These are phyloP conservation scores for Claviceps paspali DNA, from an alignment of 2,329 filamentous ascomycete genomes.

Conservation along the genomic window DNA sequence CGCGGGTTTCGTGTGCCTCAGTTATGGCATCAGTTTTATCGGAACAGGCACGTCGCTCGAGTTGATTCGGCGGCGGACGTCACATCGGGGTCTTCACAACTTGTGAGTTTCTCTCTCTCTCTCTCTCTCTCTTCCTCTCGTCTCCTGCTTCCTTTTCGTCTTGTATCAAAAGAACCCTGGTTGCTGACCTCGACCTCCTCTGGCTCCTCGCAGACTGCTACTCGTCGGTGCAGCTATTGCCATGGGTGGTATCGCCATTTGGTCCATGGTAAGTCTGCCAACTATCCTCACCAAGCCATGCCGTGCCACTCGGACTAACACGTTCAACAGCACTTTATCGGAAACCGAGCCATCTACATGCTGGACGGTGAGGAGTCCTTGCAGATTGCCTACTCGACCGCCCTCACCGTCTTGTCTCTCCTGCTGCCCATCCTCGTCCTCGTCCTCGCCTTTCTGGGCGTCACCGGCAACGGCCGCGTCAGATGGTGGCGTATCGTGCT, in stretches of 20 bases:
- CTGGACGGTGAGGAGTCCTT: slow-evolving; percentile 42
- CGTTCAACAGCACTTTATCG: slow-evolving; percentile 43
- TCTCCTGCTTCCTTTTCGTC: no score
- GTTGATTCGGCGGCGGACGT: slow-evolving; percentile 61
- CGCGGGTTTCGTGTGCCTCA: slow-evolving; percentile 52
- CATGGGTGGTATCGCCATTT: slow-evolving; percentile 62
- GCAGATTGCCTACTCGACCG: slow-evolving; percentile 57
- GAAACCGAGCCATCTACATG: slow-evolving; percentile 61
- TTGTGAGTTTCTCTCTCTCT: slow-evolving; percentile 34
- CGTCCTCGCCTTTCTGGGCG: slow-evolving; percentile 55
- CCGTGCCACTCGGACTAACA: no score
- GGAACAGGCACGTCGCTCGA: slow-evolving; percentile 71
- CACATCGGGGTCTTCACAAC: slow-evolving; percentile 51
- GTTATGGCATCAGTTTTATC: slow-evolving; percentile 60
- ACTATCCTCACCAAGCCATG: no score
- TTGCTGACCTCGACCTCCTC: no score
- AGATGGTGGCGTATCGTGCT: slow-evolving; percentile 40
- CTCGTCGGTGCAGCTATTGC: slow-evolving; percentile 48
- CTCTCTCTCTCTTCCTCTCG: no score
- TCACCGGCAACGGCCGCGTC: slow-evolving; percentile 42
- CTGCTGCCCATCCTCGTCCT: slow-evolving; percentile 64
- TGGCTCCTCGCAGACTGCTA: slow-evolving; percentile 41
- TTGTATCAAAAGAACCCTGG: no score
- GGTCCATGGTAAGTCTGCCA: slow-evolving; percentile 43
- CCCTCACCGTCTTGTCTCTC: slow-evolving; percentile 60